phyloP scores from a whole-genome alignment of 2,329 filamentous ascomycete species.

The Fusarium nelsonii region DNA sequence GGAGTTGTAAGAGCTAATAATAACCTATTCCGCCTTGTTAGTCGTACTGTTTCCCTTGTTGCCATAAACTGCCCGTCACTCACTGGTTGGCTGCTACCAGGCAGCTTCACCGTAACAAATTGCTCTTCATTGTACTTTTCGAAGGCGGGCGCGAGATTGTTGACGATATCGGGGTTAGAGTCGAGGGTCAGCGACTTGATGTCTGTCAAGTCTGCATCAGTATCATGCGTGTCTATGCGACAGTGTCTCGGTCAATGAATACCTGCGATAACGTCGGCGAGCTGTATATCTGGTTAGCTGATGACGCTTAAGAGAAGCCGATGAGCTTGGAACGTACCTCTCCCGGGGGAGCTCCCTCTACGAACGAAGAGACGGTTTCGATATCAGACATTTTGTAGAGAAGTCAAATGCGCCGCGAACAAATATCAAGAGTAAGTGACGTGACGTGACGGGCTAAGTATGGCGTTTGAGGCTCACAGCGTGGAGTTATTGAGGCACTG shows the following conservation, averaged over 20 bases:
- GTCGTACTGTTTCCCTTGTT: neutral
- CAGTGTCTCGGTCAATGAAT: slow-evolving; percentile 48
- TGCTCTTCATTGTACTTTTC: slow-evolving; percentile 97
- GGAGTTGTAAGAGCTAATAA: slow-evolving; percentile 88
- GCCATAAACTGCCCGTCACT: slow-evolving; percentile 23
- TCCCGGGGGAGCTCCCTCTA: slow-evolving; percentile 93
- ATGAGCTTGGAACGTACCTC: slow-evolving; percentile 74
- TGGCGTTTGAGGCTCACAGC: slow-evolving; percentile 39
- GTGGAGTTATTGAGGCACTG: slow-evolving; percentile 36
- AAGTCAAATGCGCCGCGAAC: slow-evolving; percentile 22
- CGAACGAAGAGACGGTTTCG: slow-evolving; percentile 79
- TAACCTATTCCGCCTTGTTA: slow-evolving; percentile 65
- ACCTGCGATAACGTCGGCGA: slow-evolving; percentile 90
- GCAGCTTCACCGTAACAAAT: slow-evolving; percentile 88
- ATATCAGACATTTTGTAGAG: slow-evolving; percentile 53
- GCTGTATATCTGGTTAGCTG: slow-evolving; percentile 64
- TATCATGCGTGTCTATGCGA: neutral
- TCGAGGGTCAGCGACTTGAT: slow-evolving; percentile 87
- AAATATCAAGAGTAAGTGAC: slow-evolving; percentile 6
- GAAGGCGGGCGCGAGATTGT: slow-evolving; percentile 84
- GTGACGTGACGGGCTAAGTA: slow-evolving; percentile 16
- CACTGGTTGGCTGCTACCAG: slow-evolving; percentile 77
- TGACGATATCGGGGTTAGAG: slow-evolving; percentile 74
- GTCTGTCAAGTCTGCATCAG: slow-evolving; percentile 66
- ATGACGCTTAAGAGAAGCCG: slow-evolving; percentile 37